Percentiles rank a stretch among this genome's conserved stretches.
phyloP scores from a whole-genome alignment of 2,329 filamentous ascomycete species.

The Talaromyces sp. region DNA sequence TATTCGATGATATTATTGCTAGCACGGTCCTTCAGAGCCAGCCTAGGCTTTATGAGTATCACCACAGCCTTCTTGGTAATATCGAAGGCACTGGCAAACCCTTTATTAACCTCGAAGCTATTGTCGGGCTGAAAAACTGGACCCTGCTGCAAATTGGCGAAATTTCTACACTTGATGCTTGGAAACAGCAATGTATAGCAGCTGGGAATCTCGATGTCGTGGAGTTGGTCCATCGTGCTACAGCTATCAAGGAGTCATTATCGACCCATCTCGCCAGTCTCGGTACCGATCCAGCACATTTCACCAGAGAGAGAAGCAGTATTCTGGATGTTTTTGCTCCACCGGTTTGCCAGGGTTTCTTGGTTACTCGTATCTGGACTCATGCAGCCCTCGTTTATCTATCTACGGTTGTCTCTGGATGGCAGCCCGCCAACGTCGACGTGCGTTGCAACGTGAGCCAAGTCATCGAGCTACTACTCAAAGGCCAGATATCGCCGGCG shows the following conservation, averaged over 20 bases:
- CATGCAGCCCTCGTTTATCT: constrained; percentile 4
- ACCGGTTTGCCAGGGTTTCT: background rate
- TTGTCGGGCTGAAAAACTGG: constrained; percentile 57
- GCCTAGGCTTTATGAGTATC: constrained; percentile 21
- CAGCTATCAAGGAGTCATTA: constrained; percentile 3
- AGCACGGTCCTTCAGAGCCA: constrained; percentile 27
- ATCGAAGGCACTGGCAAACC: constrained; percentile 10
- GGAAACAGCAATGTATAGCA: constrained; percentile 47
- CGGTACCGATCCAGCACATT: background rate
- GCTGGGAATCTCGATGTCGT: constrained; percentile 8
- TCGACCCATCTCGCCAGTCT: background rate
- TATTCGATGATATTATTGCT: constrained; percentile 34
- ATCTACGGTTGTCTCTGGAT: constrained; percentile 1
- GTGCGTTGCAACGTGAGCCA: background rate
- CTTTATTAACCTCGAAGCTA: constrained; percentile 45
- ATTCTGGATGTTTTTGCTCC: constrained; percentile 2
- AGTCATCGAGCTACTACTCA: background rate
- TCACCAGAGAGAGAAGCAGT: background rate
- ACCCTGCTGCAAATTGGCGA: constrained; percentile 52
- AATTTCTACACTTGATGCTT: constrained; percentile 50
- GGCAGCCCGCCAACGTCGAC: background rate
- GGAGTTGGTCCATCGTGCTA: constrained; percentile 7
- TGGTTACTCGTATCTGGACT: constrained; percentile 7
- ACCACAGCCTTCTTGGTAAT: constrained; percentile 19
- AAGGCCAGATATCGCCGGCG: constrained; percentile 12